Evolutionary conservation across 345 rosid species (phyloP), one percentile per base, ranked within the genome.

Genomic region (Eucalyptus pumila): DNA sequence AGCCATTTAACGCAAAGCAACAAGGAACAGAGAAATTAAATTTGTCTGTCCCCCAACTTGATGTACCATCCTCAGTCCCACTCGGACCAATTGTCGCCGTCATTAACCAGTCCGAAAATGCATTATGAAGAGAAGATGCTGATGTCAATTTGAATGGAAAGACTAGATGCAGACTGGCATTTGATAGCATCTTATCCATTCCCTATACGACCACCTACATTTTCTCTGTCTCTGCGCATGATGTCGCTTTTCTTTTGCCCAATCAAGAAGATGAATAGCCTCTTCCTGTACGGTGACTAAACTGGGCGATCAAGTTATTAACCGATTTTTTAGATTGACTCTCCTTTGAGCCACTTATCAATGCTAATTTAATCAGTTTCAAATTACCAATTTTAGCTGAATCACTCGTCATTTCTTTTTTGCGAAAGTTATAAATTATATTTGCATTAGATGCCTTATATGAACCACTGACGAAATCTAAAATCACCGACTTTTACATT

Each of bases 401-500:
- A n/a, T 65, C 37, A 7, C 37, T 65, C 5, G 40, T n/a, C 3
- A 1, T 65, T 65, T 65, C 11, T 14, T 65, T n/a, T 65, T 16
- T 1, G 21, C 76, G 0, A 13, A 65, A 65, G 21, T 65, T 65
- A n/a, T 65, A 6, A n/a, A n/a, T n/a, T 14, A 65, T 65, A 0
- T 65, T 65, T 8, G 17, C 76, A n/a, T 65, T 19, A 65, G 7
- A 14, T n/a, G 76, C 2, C 34, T n/a, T 14, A n/a, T 65, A 7
- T 14, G 37, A 65, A 65, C 19, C 37, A 4, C 19, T n/a, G 0
- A n/a, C 1, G 5, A 65, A n/a, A 65, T 65, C 11, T n/a, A 65
- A n/a, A 65, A 65, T 65, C 2, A n/a, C 76, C 5, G 0, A 6
- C 76, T 65, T 14, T 14, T 12, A n/a, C 37, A 2, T 0, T 0